Evolutionary conservation across 257 asterid genomes (phyloP), one percentile per base, ranked within the genome.

Genomic region (Avicennia marina): DNA sequence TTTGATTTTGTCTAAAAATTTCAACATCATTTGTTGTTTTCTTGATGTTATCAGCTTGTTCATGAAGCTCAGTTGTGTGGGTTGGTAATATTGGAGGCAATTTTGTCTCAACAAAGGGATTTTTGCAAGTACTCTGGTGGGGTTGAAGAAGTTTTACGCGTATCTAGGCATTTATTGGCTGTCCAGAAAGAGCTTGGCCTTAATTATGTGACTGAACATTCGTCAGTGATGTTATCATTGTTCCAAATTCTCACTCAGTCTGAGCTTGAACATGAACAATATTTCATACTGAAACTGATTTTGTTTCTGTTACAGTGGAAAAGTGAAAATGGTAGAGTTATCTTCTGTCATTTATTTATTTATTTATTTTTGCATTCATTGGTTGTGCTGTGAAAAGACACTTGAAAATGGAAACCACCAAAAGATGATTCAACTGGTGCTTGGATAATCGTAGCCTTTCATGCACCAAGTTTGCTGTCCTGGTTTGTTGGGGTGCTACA

Each of bases 251-350:
- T 93, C 66, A 63, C 72, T 44, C 81, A 82, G 64, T 77, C 87
- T n/a, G 90, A 93, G 73, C 78, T 93, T 57, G 98, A 93, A 68
- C 98, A 93, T 11, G 98, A 93, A 66, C 97, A 89, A 58, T 63
- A 76, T 77, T 68, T 89, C 69, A 63, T 63, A 51, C 65, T 82
- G 73, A 83, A 73, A 64, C 70, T 89, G 64, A 60, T 73, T 60
- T 70, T 74, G 68, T 78, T 86, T 66, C 83, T 88, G 27, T 55
- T 89, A 64, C 77, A 72, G 79, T 93, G 98, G 98, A 93, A 86
- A 79, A 68, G 40, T 65, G 95, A 77, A 71, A 72, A 62, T 55
- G 95, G 96, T 88, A 78, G 42, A 58, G 56, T 66, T 71, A 44
- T 75, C 66, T 45, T 50, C 39, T 32, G 44, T 39, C 59, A 32